These are phyloP conservation scores for Ceratocystis cubensis DNA, from an alignment of 2,329 filamentous ascomycete genomes.

Conservation along the genomic window DNA sequence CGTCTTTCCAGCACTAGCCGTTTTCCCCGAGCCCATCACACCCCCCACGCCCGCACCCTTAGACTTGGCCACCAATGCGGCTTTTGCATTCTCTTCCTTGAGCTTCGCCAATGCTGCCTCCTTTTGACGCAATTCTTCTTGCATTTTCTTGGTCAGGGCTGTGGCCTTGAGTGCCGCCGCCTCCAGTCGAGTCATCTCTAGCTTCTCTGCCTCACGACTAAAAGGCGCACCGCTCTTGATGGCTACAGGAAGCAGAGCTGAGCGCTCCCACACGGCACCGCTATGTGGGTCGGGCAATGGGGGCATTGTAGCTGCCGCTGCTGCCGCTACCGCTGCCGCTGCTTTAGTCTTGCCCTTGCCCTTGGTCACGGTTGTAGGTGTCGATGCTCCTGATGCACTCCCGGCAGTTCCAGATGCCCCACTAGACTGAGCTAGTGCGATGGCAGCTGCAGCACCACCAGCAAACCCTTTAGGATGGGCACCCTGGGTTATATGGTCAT, in stretches of 20 bases:
- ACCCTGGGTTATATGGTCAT: constrained; percentile 69
- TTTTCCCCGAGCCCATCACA: not conserved
- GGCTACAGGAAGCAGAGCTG: constrained; percentile 60
- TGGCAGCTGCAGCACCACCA: constrained; percentile 22
- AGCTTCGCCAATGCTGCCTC: constrained; percentile 48
- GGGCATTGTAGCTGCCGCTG: constrained; percentile 28
- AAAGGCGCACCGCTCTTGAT: constrained; percentile 60
- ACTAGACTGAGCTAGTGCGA: constrained; percentile 14
- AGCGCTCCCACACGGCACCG: constrained; percentile 49
- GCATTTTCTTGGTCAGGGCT: constrained; percentile 46
- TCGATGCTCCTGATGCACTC: constrained; percentile 21
- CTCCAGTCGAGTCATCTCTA: constrained; percentile 47
- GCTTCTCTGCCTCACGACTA: constrained; percentile 55
- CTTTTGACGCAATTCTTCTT: constrained; percentile 50
- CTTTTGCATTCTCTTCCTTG: constrained; percentile 46
- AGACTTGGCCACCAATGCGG: constrained; percentile 26
- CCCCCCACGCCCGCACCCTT: constrained; percentile 20
- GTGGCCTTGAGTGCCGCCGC: constrained; percentile 54
- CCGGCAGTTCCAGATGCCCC: constrained; percentile 11
- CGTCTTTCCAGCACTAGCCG: not conserved
- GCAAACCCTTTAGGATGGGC: constrained; percentile 40
- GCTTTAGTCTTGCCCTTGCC: constrained; percentile 37
- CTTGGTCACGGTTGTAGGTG: constrained; percentile 31
- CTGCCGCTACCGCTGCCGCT: constrained; percentile 23
- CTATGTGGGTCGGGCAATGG: constrained; percentile 30